Conservation (phyloP, 2,329 filamentous ascomycete genomes). For the Lizonia empirigonia region DNA sequence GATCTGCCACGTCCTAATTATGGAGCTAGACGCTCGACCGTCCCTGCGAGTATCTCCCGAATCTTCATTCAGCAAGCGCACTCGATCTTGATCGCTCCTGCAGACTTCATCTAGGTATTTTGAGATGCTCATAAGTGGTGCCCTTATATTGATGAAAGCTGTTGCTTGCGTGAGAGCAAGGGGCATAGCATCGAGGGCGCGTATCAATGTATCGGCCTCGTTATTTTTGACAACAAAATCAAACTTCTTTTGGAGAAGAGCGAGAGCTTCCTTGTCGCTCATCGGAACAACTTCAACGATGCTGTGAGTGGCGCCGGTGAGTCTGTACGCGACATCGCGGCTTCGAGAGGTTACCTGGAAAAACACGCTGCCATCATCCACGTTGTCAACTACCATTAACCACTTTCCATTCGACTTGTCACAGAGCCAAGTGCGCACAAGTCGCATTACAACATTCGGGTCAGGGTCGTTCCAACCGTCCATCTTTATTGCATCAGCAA, state of each 20-base stretch:
- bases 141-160: constrained; percentile 2
- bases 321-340: constrained; percentile 4
- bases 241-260: constrained; percentile 19
- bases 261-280: constrained; percentile 4
- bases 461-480: constrained; percentile 16
- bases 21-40: constrained; percentile 16
- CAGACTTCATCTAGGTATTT: neutral
- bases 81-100: neutral
- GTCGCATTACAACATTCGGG: constrained; percentile 13
- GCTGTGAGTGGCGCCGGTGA: constrained; percentile 14
- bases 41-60: constrained; percentile 3
- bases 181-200: constrained; percentile 12
- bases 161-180: constrained; percentile 14
- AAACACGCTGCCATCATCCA: constrained; percentile 23
- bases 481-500: constrained; percentile 18
- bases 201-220: neutral
- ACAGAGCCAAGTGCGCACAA: constrained; percentile 22
- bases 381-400: constrained; percentile 32
- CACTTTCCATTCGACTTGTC: constrained; percentile 21
- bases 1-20: constrained; percentile 47
- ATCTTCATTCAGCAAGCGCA: neutral
- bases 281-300: constrained; percentile 16
- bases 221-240: neutral
- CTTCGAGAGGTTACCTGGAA: constrained; percentile 15
- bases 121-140: constrained; percentile 5